Base-by-base conservation (phyloP, 257 asterid species). In the Galeopsis tetrahit region DNA sequence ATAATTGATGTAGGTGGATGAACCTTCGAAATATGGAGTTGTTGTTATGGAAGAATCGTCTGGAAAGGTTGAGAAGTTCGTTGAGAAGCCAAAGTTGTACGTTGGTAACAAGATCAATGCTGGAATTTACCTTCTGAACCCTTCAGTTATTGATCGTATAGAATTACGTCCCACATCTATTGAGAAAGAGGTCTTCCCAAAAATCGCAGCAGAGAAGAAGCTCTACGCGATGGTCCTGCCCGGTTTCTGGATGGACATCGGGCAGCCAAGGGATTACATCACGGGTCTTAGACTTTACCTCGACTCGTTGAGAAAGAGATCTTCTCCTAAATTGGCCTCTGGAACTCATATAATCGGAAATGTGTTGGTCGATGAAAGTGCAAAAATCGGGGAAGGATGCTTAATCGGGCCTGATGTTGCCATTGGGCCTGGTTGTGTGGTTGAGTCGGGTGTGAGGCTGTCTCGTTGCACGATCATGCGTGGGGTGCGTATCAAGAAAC, bases 51-150 rank as follows among this genome's bases (percentile, higher is more conserved):
- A 91, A 66, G 93, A 89, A 79, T 80, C 86, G 13, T 79, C 90
- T 34, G 98, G 96, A 70, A 83, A 74, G 66, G 98, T 94, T 3
- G 97, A 89, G 80, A 85, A 87, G 77, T 94, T 94, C n/a, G 95
- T 94, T 9, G 97, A 94, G 89, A 94, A 94, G 86, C 98, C 98
- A 66, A 91, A 94, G 86, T 13, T 88, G 40, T 94, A 85, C 9
- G 98, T 94, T 51, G 97, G 96, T 13, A 94, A 94, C 90, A 94
- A 94, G 82, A 91, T 94, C 82, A 94, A 91, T 80, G 98, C 98
- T 52, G 97, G 97, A 35, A 91, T 94, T 66, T 94, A 94, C 88
- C 86, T 91, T 64, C 81, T 94, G 65, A 94, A 81, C 77, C 96
- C 96, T 57, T 85, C 96, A 7, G 96, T 94, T 66, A 89, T 94